Conservation (phyloP, 805 yeast genomes). For the Sugiyamaella americana region DNA sequence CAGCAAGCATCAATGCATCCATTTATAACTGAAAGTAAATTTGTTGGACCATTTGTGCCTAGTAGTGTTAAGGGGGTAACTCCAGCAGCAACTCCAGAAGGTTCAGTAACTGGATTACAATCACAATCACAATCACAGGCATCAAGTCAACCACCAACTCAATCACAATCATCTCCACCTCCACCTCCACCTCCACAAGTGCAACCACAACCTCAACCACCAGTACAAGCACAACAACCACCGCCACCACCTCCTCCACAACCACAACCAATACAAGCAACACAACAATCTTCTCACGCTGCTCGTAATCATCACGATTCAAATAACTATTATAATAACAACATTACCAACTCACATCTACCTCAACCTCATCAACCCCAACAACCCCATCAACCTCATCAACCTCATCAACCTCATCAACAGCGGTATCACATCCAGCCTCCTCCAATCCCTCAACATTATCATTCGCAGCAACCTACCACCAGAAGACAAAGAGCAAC, state of each 20-base stretch:
- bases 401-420: slow-evolving; percentile 6
- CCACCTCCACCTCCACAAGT: slow-evolving; percentile 15
- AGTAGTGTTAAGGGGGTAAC: slow-evolving; percentile 1
- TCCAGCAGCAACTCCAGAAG: slow-evolving; percentile 1
- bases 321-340: neutral
- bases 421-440: slow-evolving; percentile 6
- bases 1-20: slow-evolving; percentile 93
- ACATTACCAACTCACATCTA: neutral
- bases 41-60: slow-evolving; percentile 39
- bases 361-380: slow-evolving; percentile 2
- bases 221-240: neutral
- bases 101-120: slow-evolving; percentile 2
- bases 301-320: neutral
- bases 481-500: slow-evolving; percentile 33
- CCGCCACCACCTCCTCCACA: neutral
- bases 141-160: slow-evolving; percentile 12
- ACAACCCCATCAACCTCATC: slow-evolving; percentile 2
- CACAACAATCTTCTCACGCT: neutral
- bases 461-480: neutral
- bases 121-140: slow-evolving; percentile 6
- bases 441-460: no score
- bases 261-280: neutral
- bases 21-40: slow-evolving; percentile 62
- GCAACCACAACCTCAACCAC: slow-evolving; percentile 15
- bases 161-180: slow-evolving; percentile 17